Base-by-base conservation (phyloP, 2,329 filamentous ascomycete species). In the Fusarium odoratissimum region DNA sequence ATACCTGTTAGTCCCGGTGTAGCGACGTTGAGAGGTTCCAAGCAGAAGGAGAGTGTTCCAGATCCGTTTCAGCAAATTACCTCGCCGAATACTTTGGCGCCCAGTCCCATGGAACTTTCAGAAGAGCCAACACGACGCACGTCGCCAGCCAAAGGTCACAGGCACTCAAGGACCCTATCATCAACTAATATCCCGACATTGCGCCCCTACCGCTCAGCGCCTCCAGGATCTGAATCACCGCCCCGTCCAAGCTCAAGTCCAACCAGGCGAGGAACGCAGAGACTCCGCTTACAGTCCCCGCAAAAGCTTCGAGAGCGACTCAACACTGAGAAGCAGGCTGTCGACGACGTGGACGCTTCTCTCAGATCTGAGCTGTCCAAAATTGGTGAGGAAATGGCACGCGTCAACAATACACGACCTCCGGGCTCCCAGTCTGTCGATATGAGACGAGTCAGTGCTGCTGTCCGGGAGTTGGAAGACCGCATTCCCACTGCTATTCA, bases 221-320 rank as follows among this genome's bases (percentile, higher is more conserved):
- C 76, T 9, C 74, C 78, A 8, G 76, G 71, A 2, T 59, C 66
- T 4, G 78, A 82, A 28, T 75, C 77, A 3, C 64, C 74, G 2
- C 67, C 73, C 16, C 73, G 68, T 13, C 67, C 71, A 28, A 63
- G 60, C 35, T 66, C 63, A 37, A 81, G 79, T 44, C 79, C 80
- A 12, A 45, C 83, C 77, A 65, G 82, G 72, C 71, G 70, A 54
- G 62, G 78, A 69, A 80, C 79, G 16, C 83, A 82, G 56, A 92
- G 90, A 73, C 84, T 94, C 38, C 90, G 92, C 16, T 86, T 93
- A 16, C 91, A 93, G 69, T 92, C 89, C 19, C 87, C 91, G 1
- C 92, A 92, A 75, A 95, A 93, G 79, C 85, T 95, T 25, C 92
- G 95, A 23, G 95, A 98, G 83, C 91, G 95, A 38, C 86, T 98